phyloP scores from a whole-genome alignment of 2,329 filamentous ascomycete genomes.

The Colletotrichum spinosum region DNA sequence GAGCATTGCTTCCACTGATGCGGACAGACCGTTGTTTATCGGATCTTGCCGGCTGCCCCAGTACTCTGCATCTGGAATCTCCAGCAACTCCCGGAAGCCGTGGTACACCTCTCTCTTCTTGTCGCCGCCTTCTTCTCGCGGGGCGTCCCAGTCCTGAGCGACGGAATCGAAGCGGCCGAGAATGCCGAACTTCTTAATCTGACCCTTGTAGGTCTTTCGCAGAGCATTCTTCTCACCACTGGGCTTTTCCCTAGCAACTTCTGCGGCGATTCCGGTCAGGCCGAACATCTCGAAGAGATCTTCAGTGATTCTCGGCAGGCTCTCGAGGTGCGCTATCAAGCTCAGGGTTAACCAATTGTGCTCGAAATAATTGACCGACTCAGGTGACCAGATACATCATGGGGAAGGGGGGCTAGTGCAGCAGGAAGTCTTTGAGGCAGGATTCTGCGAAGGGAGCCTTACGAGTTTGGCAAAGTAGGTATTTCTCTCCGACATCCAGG shows the following conservation, averaged over 20 bases:
- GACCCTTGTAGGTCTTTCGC: conserved; percentile 76
- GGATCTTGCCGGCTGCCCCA: conserved; percentile 56
- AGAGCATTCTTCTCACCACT: conserved; percentile 76
- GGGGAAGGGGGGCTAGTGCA: conserved; percentile 6
- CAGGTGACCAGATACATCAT: conserved; percentile 25
- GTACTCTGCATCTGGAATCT: conserved; percentile 55
- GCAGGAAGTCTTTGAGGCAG: conserved; percentile 37
- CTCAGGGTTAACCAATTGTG: conserved; percentile 57
- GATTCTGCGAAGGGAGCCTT: conserved; percentile 64
- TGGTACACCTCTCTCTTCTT: conserved; percentile 64
- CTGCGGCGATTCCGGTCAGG: conserved; percentile 66
- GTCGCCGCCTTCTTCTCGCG: conserved; percentile 54
- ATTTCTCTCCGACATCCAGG: conserved; percentile 74
- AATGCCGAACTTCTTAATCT: conserved; percentile 73
- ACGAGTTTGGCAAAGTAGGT: conserved; percentile 75
- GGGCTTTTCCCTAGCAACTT: conserved; percentile 72
- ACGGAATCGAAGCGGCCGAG: conserved; percentile 70
- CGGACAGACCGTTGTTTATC: conserved; percentile 64
- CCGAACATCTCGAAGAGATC: conserved; percentile 71
- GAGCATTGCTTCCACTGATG: conserved; percentile 56
- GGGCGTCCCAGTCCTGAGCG: conserved; percentile 58
- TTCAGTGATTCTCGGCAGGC: conserved; percentile 61
- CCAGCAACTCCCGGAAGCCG: conserved; percentile 64
- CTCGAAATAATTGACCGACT: conserved; percentile 42
- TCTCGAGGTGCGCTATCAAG: conserved; percentile 60